Base-by-base conservation (phyloP, 2,329 filamentous ascomycete genomes). In the Hypoxylon sp. region DNA sequence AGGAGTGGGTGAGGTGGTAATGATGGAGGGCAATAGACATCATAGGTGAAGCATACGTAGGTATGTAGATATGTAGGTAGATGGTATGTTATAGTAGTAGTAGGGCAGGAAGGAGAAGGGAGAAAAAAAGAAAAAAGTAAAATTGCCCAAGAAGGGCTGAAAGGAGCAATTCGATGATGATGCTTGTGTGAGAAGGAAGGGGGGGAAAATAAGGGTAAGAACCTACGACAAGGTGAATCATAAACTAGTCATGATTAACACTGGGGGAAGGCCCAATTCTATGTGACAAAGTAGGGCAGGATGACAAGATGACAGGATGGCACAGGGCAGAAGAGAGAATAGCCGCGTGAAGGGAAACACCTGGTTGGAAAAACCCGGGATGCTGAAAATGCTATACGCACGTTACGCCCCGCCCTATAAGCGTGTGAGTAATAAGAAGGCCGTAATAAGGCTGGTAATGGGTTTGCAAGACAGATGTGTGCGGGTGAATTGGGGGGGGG, bases 141-240 rank as follows among this genome's bases (percentile, higher is more conserved):
- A 34, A 27, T 35, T 25, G 13, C 23, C 21, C 27, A 20, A 55
- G 16, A 42, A 44, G 38, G 21, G 20, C 17, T 23, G 43, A 47
- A 37, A 52, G 37, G 31, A 20, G n/a, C 35, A 54, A 31, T 35
- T 45, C 35, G 45, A 48, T 46, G 45, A 45, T 36, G 23, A 25
- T 23, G 27, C 12, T 16, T 30, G 6, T 29, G 23, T 21, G 36
- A 44, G 32, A 54, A 40, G 17, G 51, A 41, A 55, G 17, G 31
- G 36, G 55, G 49, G 40, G 47, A 49, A 50, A 46, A 35, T 19
- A 36, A 45, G 37, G 37, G 17, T 12, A 43, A 13, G 42, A 31
- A 63, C 56, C 50, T 60, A 63, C 60, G 37, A 41, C 40, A 52
- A 52, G 35, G 54, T 60, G 56, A 60, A 60, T 61, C 60, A 63